These are phyloP conservation scores for Euphorbia celastroides DNA, from an alignment of 441 rosid species.

Conservation along the genomic window DNA sequence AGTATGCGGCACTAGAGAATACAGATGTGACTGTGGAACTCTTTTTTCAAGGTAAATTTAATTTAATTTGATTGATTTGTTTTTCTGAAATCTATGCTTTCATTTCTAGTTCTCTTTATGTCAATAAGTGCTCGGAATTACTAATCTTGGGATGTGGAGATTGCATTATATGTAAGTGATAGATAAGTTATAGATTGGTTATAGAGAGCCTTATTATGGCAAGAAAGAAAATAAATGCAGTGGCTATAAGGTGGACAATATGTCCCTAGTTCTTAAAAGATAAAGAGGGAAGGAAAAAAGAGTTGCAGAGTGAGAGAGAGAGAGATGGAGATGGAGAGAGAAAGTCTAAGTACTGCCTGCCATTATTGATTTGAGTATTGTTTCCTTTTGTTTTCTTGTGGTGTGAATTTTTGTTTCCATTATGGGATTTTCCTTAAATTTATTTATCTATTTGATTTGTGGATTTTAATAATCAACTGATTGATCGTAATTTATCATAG, in stretches of 20 bases:
- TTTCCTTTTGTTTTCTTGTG: slow-evolving; percentile 33
- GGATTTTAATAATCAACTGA: neutral
- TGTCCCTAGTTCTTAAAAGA: slow-evolving; percentile 22
- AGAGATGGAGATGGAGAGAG: too few relatives aligned
- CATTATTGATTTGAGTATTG: slow-evolving; percentile 20
- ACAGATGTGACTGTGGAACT: slow-evolving; percentile 74
- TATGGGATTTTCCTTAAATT: neutral
- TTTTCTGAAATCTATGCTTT: slow-evolving; percentile 7
- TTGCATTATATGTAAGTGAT: slow-evolving; percentile 2
- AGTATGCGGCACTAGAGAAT: slow-evolving; percentile 82
- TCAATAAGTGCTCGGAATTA: slow-evolving; percentile 1
- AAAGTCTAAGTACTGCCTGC: slow-evolving; percentile 21
- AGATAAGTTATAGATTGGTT: neutral
- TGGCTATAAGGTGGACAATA: slow-evolving; percentile 24
- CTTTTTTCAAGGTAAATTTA: neutral
- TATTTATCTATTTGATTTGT: too few relatives aligned
- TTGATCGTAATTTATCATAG: neutral
- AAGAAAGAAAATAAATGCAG: slow-evolving; percentile 18
- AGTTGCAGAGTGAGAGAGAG: slow-evolving; percentile 7
- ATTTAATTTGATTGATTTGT: neutral
- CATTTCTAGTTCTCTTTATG: neutral
- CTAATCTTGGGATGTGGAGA: neutral
- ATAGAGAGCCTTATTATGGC: slow-evolving; percentile 18
- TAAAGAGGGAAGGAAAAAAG: neutral
- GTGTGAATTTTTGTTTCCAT: slow-evolving; percentile 15